Evolutionary conservation across 805 yeast species (phyloP).

Genomic region (Kodamaea kaohsiungensis): DNA sequence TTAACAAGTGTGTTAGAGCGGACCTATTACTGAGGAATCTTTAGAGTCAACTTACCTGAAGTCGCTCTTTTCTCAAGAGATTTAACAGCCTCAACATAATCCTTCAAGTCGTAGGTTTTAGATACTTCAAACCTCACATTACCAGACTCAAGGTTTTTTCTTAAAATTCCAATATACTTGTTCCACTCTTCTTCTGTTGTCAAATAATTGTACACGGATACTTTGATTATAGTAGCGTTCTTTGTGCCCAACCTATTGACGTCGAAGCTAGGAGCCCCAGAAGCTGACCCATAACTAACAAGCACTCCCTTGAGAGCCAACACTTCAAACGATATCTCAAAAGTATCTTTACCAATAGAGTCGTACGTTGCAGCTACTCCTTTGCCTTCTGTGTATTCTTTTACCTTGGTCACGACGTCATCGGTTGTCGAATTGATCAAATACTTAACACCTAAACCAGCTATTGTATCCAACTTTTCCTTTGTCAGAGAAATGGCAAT

Average conservation of each 20-base stretch:
- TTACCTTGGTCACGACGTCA: constrained; percentile 54
- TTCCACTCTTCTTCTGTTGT: constrained; percentile 57
- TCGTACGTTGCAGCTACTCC: constrained; percentile 75
- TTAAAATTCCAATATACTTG: constrained; percentile 27
- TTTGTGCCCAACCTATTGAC: constrained; percentile 55
- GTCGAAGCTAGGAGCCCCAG: constrained; percentile 78
- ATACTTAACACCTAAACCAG: constrained; percentile 74
- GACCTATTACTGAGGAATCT: constrained; percentile 49
- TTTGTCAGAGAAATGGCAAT: constrained; percentile 83
- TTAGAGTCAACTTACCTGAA: constrained; percentile 70
- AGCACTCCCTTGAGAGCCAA: constrained; percentile 73
- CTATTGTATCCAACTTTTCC: constrained; percentile 68
- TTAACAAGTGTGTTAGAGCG: no score
- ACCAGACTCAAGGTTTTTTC: constrained; percentile 43
- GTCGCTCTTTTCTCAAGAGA: constrained; percentile 69
- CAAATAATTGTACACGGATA: constrained; percentile 55
- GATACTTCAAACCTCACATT: constrained; percentile 51
- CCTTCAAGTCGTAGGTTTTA: constrained; percentile 58
- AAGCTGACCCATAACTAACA: constrained; percentile 81
- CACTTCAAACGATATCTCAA: constrained; percentile 58
- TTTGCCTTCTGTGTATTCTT: constrained; percentile 59
- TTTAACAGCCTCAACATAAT: constrained; percentile 61
- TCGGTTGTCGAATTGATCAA: constrained; percentile 57
- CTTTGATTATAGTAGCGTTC: constrained; percentile 65
- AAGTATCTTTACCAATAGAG: constrained; percentile 78